Conservation (phyloP, 768 basidiomycete genomes). For the Trichaptum fuscoviolaceum region DNA sequence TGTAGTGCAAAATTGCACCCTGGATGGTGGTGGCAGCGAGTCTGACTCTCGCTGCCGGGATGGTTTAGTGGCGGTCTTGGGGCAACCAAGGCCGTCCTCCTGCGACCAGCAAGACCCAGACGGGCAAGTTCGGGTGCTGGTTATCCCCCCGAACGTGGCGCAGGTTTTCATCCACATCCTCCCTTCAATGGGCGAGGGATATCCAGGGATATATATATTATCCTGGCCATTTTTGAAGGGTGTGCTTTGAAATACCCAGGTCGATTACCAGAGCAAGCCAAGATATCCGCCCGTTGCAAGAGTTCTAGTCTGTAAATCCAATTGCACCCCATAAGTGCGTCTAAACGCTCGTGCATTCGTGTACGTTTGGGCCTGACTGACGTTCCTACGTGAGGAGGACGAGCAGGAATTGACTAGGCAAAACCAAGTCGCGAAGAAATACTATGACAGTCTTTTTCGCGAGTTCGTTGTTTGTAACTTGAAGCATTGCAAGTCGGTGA, state of each 20-base stretch:
- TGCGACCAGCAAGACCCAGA: constrained; percentile 1
- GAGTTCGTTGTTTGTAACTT: constrained; percentile 91
- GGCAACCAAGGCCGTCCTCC: neutral
- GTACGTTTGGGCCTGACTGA: neutral
- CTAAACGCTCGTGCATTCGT: neutral
- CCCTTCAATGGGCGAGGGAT: neutral
- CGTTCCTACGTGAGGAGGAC: constrained; percentile 68
- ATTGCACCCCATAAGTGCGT: constrained; percentile 56
- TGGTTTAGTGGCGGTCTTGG: neutral
- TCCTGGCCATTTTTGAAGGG: too few relatives aligned
- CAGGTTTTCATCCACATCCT: neutral
- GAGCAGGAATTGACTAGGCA: constrained; percentile 57
- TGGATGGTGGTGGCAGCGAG: too few relatives aligned
- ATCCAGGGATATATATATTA: neutral
- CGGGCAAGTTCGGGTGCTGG: neutral
- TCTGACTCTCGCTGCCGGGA: too few relatives aligned
- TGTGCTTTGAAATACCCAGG: too few relatives aligned
- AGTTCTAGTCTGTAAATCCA: too few relatives aligned
- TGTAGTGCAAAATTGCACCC: too few relatives aligned
- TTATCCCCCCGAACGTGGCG: neutral
- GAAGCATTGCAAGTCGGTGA: constrained; percentile 92
- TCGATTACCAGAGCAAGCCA: too few relatives aligned
- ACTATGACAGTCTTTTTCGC: constrained; percentile 82
- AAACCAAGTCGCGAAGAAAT: constrained; percentile 81
- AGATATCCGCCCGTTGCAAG: too few relatives aligned